Base-by-base conservation (phyloP, 345 rosid genomes). In the Hypericum androsaemum region DNA sequence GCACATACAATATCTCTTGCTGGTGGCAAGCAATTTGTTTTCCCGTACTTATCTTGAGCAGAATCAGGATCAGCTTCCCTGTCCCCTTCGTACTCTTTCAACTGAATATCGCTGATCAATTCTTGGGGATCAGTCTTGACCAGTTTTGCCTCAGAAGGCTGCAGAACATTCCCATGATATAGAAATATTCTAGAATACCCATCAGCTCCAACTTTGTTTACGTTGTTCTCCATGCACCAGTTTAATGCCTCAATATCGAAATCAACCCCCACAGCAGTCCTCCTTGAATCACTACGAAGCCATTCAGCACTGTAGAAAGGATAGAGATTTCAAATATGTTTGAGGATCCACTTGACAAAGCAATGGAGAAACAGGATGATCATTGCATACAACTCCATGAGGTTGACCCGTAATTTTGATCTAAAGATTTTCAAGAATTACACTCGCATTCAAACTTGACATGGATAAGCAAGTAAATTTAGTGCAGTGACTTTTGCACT, bases 261-360 rank as follows among this genome's bases (percentile, higher is more conserved):
- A 77, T 86, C 95, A 66, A 89, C 67, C 47, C 95, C 97, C 65
- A 86, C 68, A 41, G 95, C 90, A 68, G 95, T 86, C 62, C 94
- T 58, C 52, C 95, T 82, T 10, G 95, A 49, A 58, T 89, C 94
- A 63, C 70, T 70, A 38, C 78, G 81, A 0, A 89, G 75, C 97
- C 97, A 89, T 60, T 89, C 87, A 56, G 77, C 59, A 68, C 97
- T 86, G 81, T 49, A 48, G 38, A 57, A 69, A 61, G 57, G 14
- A 58, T 45, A 67, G 11, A 56, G 43, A 14, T 41, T 3, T 14
- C 38, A 46, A 10, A 17, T 37, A 50, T 22, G 32, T 50, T 28
- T 53, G 48, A 28, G 36, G 41, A 3, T 5, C 49, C 11, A 7
- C 37, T 39, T 6, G 1, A 36, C 39, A 37, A 3, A n/a, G 11